Conservation (phyloP, 331 rosid genomes). For the Telfairia occidentalis region DNA sequence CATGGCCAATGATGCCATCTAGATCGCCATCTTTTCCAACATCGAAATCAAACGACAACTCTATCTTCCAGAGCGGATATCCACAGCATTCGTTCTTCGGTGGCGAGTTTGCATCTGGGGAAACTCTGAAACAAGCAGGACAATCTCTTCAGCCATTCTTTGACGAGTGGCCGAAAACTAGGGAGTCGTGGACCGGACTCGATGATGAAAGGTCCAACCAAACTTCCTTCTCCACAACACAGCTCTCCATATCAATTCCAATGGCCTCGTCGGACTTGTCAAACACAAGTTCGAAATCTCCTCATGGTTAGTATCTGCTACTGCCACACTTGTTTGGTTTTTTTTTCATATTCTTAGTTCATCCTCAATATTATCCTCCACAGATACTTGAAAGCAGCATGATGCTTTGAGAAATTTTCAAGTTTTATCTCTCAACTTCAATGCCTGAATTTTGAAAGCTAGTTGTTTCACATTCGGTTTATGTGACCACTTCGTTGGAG, state of each 20-base stretch:
- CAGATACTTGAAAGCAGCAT: slow-evolving; percentile 26
- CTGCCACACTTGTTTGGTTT: not conserved
- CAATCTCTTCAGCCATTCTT: slow-evolving; percentile 24
- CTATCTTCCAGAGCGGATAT: slow-evolving; percentile 36
- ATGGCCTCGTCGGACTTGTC: slow-evolving; percentile 55
- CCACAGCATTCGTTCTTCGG: slow-evolving; percentile 45
- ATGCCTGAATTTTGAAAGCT: slow-evolving; percentile 8
- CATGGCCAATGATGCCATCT: slow-evolving; percentile 51
- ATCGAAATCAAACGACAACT: slow-evolving; percentile 31
- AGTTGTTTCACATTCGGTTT: not conserved
- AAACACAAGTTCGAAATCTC: slow-evolving; percentile 43
- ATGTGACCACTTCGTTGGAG: not conserved
- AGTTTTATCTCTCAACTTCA: slow-evolving; percentile 1
- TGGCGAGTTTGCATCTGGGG: slow-evolving; percentile 33
- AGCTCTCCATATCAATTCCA: slow-evolving; percentile 70
- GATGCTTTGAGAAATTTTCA: slow-evolving; percentile 11
- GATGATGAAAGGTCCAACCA: slow-evolving; percentile 59
- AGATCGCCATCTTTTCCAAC: slow-evolving; percentile 36
- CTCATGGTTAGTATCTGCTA: slow-evolving; percentile 35
- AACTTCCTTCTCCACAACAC: slow-evolving; percentile 56
- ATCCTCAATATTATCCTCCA: not conserved
- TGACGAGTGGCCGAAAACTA: slow-evolving; percentile 14
- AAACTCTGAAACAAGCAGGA: slow-evolving; percentile 35
- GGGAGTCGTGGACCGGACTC: slow-evolving; percentile 47
- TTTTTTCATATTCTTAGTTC: not conserved